Conservation (phyloP, 1,139 yeast genomes). For the Geotrichum klebahnii region DNA sequence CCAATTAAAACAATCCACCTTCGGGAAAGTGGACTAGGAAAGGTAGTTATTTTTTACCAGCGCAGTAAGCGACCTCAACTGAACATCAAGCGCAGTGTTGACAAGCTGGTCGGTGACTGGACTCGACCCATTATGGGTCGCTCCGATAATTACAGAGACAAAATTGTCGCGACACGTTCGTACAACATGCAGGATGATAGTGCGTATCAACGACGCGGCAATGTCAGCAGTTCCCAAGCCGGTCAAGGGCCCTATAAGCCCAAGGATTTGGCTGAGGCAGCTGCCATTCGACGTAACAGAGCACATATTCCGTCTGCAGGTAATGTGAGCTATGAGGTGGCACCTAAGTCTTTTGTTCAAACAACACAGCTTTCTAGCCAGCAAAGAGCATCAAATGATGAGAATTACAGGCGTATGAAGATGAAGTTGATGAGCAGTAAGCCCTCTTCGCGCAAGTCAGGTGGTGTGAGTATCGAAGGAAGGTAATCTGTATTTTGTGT, state of each 20-base stretch:
- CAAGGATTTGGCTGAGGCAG: constrained; percentile 73
- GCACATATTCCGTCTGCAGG: constrained; percentile 93
- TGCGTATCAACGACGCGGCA: constrained; percentile 24
- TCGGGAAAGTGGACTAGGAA: constrained; percentile 91
- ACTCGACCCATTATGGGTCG: constrained; percentile 96
- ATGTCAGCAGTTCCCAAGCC: constrained; percentile 19
- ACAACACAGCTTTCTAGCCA: constrained; percentile 50
- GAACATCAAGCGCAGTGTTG: constrained; percentile 79
- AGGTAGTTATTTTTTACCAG: constrained; percentile 90
- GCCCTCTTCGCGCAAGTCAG: constrained; percentile 50
- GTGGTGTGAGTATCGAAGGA: constrained; percentile 79
- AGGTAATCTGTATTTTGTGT: constrained; percentile 20
- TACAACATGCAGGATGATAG: constrained; percentile 52
- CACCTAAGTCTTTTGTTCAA: constrained; percentile 61
- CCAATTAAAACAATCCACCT: constrained; percentile 95
- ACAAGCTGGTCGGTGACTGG: constrained; percentile 92
- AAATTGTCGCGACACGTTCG: constrained; percentile 63
- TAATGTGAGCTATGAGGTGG: constrained; percentile 83
- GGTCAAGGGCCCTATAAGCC: constrained; percentile 37
- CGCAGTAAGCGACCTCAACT: constrained; percentile 87
- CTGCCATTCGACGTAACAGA: constrained; percentile 81
- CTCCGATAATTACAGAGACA: constrained; percentile 89
- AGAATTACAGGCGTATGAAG: constrained; percentile 70
- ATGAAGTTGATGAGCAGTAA: constrained; percentile 51
- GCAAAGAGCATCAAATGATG: constrained; percentile 49